These are phyloP conservation scores for Waltergamsia citrina DNA, from an alignment of 2,329 filamentous ascomycete species.

Conservation along the genomic window DNA sequence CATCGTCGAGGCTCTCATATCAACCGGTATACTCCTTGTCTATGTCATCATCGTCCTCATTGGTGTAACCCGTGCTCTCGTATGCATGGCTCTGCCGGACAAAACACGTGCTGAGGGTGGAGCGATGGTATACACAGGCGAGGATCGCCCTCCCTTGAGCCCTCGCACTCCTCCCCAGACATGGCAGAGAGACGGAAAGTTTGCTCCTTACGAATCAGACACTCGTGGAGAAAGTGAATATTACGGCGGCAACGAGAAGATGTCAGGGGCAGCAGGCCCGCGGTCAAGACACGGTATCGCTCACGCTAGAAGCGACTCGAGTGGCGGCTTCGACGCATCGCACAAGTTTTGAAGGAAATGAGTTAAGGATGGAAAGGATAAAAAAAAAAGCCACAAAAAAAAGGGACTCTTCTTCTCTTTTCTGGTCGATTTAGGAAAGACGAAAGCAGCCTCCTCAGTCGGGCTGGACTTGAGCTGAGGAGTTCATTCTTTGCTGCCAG, in stretches of 20 bases:
- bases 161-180: constrained; percentile 8
- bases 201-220: background rate
- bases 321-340: background rate
- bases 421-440: background rate
- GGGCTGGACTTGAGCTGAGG: constrained; percentile 1
- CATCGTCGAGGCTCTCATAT: constrained; percentile 70
- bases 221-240: background rate
- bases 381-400: background rate
- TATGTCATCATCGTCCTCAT: constrained; percentile 72
- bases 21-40: constrained; percentile 60
- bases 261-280: background rate
- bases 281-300: background rate
- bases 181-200: constrained; percentile 15
- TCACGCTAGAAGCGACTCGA: background rate
- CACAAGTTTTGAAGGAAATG: constrained; percentile 2
- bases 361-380: background rate
- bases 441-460: background rate
- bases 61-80: constrained; percentile 58
- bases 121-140: constrained; percentile 20
- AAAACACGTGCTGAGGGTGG: constrained; percentile 21
- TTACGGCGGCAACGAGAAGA: constrained; percentile 2
- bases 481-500: background rate
- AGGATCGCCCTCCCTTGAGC: constrained; percentile 15
- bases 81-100: constrained; percentile 49
- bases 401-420: background rate